Evolutionary conservation across 1,284 basidiomycete species (phyloP).

Genomic region (Leccinum olivaceoglutinosum): DNA sequence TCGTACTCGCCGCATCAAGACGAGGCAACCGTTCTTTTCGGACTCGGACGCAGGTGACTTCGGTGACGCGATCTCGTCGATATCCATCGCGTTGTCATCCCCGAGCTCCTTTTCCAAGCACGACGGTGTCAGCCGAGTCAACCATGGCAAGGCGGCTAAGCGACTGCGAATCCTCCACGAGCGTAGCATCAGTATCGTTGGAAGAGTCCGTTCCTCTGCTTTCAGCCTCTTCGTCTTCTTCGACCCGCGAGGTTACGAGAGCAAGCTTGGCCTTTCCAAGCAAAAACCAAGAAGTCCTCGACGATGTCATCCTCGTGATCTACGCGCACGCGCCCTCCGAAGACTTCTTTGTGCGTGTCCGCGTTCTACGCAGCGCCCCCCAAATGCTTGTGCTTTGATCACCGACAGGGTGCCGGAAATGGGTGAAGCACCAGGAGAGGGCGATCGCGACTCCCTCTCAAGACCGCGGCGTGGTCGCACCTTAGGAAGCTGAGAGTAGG

Average conservation of each 20-base stretch:
- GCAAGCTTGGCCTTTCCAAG: slow-evolving; percentile 70
- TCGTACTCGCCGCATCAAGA: slow-evolving; percentile 24
- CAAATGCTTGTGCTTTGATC: slow-evolving; percentile 83
- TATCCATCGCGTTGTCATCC: slow-evolving; percentile 49
- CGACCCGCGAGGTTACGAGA: slow-evolving; percentile 84
- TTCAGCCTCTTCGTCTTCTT: slow-evolving; percentile 78
- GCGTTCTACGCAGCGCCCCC: slow-evolving; percentile 68
- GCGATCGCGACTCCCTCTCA: slow-evolving; percentile 58
- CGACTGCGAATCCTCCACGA: slow-evolving; percentile 66
- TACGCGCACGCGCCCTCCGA: slow-evolving; percentile 49
- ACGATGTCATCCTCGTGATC: too few species aligned
- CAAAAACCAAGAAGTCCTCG: too few species aligned
- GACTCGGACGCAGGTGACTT: slow-evolving; percentile 30
- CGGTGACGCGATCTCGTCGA: slow-evolving; percentile 37
- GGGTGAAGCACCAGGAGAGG: slow-evolving; percentile 57
- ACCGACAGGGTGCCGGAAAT: slow-evolving; percentile 78
- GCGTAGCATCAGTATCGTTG: slow-evolving; percentile 77
- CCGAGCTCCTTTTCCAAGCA: slow-evolving; percentile 65
- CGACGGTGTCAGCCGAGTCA: slow-evolving; percentile 46
- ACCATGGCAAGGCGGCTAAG: slow-evolving; percentile 20
- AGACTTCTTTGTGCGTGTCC: slow-evolving; percentile 63
- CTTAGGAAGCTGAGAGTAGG: slow-evolving; percentile 37
- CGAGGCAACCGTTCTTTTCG: slow-evolving; percentile 43
- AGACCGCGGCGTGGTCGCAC: slow-evolving; percentile 41
- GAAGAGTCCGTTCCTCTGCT: slow-evolving; percentile 72